These are phyloP conservation scores for Vigna trinervia DNA, from an alignment of 306 rosid species.

Conservation along the genomic window DNA sequence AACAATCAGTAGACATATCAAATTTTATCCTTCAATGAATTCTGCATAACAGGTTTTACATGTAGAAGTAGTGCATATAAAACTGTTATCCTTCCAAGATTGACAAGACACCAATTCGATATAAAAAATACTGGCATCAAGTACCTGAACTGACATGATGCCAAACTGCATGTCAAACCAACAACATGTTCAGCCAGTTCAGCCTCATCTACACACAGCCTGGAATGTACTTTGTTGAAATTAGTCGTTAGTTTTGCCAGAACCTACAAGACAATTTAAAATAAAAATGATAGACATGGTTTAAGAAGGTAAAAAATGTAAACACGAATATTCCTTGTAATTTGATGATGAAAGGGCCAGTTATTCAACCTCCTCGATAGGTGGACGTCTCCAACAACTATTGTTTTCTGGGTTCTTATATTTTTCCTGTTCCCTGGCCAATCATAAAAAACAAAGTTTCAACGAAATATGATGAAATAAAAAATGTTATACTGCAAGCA, in stretches of 20 bases:
- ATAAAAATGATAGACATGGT: constrained; percentile 22
- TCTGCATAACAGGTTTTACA: constrained; percentile 12
- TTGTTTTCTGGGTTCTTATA: constrained; percentile 75
- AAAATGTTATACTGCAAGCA: background rate
- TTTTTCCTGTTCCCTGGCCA: constrained; percentile 75
- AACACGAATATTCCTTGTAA: constrained; percentile 33
- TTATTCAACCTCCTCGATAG: constrained; percentile 84
- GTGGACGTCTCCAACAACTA: constrained; percentile 81
- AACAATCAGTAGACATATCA: constrained; percentile 25
- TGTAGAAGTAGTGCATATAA: constrained; percentile 5
- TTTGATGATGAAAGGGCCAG: constrained; percentile 35
- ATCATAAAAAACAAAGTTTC: constrained; percentile 37
- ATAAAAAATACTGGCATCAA: constrained; percentile 26
- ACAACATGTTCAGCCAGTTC: constrained; percentile 94
- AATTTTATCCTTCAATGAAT: constrained; percentile 7
- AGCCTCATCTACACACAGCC: constrained; percentile 94
- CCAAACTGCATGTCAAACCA: constrained; percentile 88
- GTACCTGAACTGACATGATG: constrained; percentile 96
- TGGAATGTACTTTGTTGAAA: constrained; percentile 77
- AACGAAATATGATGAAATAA: constrained; percentile 35
- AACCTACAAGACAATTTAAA: constrained; percentile 56
- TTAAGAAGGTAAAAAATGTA: constrained; percentile 21
- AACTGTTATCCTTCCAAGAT: constrained; percentile 22
- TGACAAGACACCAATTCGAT: constrained; percentile 28
- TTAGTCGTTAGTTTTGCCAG: constrained; percentile 79